Percentiles rank a stretch among this genome's conserved stretches.
Conservation (phyloP, 805 yeast genomes). For the Candida ascalaphidarum region DNA sequence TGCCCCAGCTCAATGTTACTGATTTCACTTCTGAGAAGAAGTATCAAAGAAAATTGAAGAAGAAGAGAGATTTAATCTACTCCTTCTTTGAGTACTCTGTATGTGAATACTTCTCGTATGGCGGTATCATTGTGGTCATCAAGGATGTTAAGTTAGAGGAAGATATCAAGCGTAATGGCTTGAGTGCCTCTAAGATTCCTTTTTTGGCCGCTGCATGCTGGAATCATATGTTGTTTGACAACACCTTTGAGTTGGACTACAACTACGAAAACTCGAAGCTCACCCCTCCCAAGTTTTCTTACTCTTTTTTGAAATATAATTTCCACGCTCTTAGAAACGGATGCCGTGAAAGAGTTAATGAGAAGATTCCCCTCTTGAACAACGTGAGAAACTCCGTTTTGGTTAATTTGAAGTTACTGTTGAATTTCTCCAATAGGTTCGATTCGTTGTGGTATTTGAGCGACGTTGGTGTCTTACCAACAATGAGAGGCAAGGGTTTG, state of each 20-base stretch:
- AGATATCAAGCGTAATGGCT: too few species aligned
- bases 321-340: slow-evolving; percentile 36
- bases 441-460: slow-evolving; percentile 46
- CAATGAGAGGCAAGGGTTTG: slow-evolving; percentile 52
- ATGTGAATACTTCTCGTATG: slow-evolving; percentile 42
- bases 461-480: slow-evolving; percentile 50
- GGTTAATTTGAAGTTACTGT: slow-evolving; percentile 24
- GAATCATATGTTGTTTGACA: slow-evolving; percentile 17
- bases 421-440: slow-evolving; percentile 15
- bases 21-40: slow-evolving; percentile 22
- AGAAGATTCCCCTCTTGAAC: slow-evolving; percentile 39
- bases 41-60: slow-evolving; percentile 15
- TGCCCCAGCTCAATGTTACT: slow-evolving; percentile 4
- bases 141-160: slow-evolving; percentile 39
- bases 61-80: slow-evolving; percentile 33
- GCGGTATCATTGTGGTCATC: slow-evolving; percentile 42
- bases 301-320: slow-evolving; percentile 24
- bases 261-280: too few species aligned
- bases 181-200: slow-evolving; percentile 29
- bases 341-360: slow-evolving; percentile 41
- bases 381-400: slow-evolving; percentile 36
- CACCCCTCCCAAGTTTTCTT: too few species aligned
- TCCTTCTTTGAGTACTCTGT: slow-evolving; percentile 46
- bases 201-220: slow-evolving; percentile 48
- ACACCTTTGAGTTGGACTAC: background rate